These are phyloP conservation scores for Magnusiomyces paraingens DNA, from an alignment of 1,139 yeast species.

Conservation along the genomic window DNA sequence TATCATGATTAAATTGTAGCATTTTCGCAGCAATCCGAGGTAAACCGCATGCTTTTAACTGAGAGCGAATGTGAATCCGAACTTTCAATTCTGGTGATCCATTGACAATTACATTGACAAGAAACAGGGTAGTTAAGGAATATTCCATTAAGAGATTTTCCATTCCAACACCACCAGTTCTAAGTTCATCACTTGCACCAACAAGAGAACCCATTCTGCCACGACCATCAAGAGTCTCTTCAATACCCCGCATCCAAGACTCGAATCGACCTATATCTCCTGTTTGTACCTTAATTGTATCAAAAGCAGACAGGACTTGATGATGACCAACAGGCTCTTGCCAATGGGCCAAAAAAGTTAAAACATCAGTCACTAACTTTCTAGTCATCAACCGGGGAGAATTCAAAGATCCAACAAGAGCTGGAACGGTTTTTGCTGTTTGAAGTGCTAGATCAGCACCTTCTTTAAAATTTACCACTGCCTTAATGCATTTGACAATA, in stretches of 20 bases:
- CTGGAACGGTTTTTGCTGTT: constrained; percentile 47
- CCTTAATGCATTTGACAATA: constrained; percentile 56
- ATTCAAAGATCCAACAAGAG: constrained; percentile 52
- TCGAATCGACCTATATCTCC: constrained; percentile 65
- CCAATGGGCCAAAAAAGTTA: constrained; percentile 50
- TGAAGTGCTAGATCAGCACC: constrained; percentile 53
- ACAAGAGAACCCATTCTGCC: constrained; percentile 88
- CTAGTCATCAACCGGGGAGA: constrained; percentile 67
- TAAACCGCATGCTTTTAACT: constrained; percentile 71
- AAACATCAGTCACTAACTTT: constrained; percentile 72
- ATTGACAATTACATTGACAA: constrained; percentile 65
- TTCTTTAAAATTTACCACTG: constrained; percentile 47
- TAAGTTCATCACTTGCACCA: constrained; percentile 87
- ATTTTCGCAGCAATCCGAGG: constrained; percentile 56
- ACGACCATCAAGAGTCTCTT: constrained; percentile 72
- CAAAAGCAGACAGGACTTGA: constrained; percentile 59
- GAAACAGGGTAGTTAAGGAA: constrained; percentile 67
- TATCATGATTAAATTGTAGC: constrained; percentile 55
- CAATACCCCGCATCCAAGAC: constrained; percentile 75
- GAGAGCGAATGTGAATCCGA: constrained; percentile 70
- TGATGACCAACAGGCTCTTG: constrained; percentile 51
- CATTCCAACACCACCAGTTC: constrained; percentile 50
- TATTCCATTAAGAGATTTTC: constrained; percentile 77
- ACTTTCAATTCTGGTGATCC: constrained; percentile 57
- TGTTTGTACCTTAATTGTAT: constrained; percentile 52